These are phyloP conservation scores for Aspergillus novoparasiticus DNA, from an alignment of 2,329 filamentous ascomycete species.

Conservation along the genomic window DNA sequence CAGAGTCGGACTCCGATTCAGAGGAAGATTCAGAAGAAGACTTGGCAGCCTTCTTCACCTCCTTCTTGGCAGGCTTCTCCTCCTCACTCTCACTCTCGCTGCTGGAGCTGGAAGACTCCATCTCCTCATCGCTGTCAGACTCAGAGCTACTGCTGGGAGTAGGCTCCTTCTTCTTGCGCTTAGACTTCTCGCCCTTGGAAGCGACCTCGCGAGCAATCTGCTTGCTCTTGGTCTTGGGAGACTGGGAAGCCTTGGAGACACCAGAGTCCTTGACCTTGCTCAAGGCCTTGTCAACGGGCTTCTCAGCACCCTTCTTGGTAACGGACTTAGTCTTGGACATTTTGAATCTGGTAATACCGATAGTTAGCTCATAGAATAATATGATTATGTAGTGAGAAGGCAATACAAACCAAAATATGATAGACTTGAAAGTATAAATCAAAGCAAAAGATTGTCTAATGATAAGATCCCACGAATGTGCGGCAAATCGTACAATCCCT, in stretches of 20 bases:
- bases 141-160: constrained; percentile 40
- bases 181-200: constrained; percentile 44
- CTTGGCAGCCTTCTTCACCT: constrained; percentile 36
- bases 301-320: constrained; percentile 40
- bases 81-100: constrained; percentile 39
- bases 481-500: constrained; percentile 41
- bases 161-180: constrained; percentile 47
- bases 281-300: constrained; percentile 46
- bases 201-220: constrained; percentile 45
- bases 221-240: constrained; percentile 49
- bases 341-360: constrained; percentile 29
- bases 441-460: constrained; percentile 21
- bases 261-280: constrained; percentile 52
- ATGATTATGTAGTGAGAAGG: not conserved
- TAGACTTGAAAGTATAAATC: constrained; percentile 5
- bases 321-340: constrained; percentile 50
- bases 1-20: constrained; percentile 32
- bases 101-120: constrained; percentile 26
- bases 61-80: constrained; percentile 40
- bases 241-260: constrained; percentile 49
- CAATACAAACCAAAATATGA: constrained; percentile 7
- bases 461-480: constrained; percentile 31
- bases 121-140: constrained; percentile 38
- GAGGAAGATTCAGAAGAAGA: constrained; percentile 35
- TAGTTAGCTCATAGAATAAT: constrained; percentile 19